Conservation (phyloP, 2,329 filamentous ascomycete species). For the Colletotrichum zoysiae region DNA sequence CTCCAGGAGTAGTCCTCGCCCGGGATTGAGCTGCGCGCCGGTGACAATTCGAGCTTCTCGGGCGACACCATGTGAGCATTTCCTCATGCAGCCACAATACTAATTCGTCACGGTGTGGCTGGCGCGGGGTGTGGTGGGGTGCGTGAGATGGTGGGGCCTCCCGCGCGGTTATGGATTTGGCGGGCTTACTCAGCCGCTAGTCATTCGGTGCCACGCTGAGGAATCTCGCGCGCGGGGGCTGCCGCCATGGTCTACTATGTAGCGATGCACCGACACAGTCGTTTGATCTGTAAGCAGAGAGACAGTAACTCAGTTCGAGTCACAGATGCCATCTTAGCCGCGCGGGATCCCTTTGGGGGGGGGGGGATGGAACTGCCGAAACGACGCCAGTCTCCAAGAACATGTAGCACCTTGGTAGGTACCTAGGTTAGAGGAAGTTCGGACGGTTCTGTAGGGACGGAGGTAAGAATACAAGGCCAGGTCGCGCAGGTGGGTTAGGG, state of each 20-base stretch:
- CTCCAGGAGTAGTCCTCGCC: neutral
- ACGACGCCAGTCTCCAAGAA: too few species aligned
- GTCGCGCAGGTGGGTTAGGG: too few species aligned
- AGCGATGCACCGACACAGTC: neutral
- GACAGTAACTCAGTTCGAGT: neutral
- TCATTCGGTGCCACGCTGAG: slow-evolving; percentile 8
- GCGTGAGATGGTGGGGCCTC: slow-evolving; percentile 15
- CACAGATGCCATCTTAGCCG: neutral
- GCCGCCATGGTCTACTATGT: neutral
- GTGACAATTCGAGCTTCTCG: neutral
- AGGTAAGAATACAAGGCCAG: too few species aligned
- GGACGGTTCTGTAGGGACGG: too few species aligned
- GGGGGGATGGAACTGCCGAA: too few species aligned
- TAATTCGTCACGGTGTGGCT: neutral
- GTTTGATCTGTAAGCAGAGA: slow-evolving; percentile 7
- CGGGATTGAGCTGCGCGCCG: neutral
- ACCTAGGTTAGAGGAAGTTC: too few species aligned
- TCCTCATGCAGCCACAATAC: neutral
- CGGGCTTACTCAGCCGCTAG: slow-evolving; percentile 35
- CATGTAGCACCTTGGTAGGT: too few species aligned
- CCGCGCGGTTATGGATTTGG: slow-evolving; percentile 32
- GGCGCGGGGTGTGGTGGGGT: neutral
- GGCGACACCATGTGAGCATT: neutral
- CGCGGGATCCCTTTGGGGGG: neutral
- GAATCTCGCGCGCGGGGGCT: neutral